Evolutionary conservation across 1,284 basidiomycete species (phyloP).

Genomic region (Ganoderma lucidum): DNA sequence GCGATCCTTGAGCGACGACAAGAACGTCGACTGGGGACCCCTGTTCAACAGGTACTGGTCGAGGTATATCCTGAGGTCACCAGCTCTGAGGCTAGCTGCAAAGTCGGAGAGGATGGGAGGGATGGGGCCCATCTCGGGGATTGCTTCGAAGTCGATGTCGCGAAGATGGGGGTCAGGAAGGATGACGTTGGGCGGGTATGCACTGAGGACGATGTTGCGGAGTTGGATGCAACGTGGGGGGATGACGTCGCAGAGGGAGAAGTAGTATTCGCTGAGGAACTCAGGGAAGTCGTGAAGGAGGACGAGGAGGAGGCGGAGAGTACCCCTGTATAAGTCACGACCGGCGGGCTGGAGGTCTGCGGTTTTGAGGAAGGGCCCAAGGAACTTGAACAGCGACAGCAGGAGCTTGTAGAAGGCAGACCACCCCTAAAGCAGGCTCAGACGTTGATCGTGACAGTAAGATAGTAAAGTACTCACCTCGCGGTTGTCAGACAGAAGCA

Average conservation of each 20-base stretch:
- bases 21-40: conserved; percentile 66
- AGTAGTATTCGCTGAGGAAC: conserved; percentile 97
- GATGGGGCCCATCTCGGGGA: conserved; percentile 89
- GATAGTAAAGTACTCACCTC: conserved; percentile 58
- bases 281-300: conserved; percentile 99
- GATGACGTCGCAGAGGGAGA: conserved; percentile 93
- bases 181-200: conserved; percentile 88
- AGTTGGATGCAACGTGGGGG: conserved; percentile 95
- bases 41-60: conserved; percentile 86
- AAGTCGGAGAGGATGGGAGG: conserved; percentile 94
- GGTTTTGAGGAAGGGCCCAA: conserved; percentile 90
- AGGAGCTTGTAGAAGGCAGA: conserved; percentile 95
- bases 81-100: conserved; percentile 78
- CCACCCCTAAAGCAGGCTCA: conserved; percentile 73
- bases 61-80: conserved; percentile 80
- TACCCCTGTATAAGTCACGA: conserved; percentile 93
- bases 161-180: conserved; percentile 91
- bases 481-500: conserved; percentile 84
- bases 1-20: conserved; percentile 84
- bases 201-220: conserved; percentile 95
- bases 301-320: conserved; percentile 90
- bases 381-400: conserved; percentile 93
- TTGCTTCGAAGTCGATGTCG: conserved; percentile 72
- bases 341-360: conserved; percentile 84
- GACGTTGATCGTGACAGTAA: background rate